phyloP scores from a whole-genome alignment of 495 filamentous ascomycete genomes.

The Letharia lupina region DNA sequence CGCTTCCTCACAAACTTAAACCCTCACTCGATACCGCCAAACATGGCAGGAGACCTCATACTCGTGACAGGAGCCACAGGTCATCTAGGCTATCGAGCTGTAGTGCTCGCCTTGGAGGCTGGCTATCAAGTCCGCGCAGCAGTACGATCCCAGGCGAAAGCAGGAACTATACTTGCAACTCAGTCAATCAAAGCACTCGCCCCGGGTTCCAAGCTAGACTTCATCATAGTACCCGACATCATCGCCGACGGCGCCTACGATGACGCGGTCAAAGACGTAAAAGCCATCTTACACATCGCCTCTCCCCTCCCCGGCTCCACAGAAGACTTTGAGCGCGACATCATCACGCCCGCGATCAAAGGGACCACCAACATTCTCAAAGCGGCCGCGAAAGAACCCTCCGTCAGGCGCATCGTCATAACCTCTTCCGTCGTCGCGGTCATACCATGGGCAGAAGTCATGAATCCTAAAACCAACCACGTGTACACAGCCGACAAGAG shows the following conservation, averaged over 20 bases:
- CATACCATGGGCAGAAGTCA: conserved; percentile 20
- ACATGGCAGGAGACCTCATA: conserved; percentile 9
- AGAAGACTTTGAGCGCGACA: conserved; percentile 23
- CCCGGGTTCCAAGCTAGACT: conserved; percentile 25
- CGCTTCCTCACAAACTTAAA: not conserved
- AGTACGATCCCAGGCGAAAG: conserved; percentile 7
- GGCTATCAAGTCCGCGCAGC: conserved; percentile 6
- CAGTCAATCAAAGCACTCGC: conserved; percentile 8
- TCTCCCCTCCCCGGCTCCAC: conserved; percentile 32
- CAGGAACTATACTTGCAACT: not conserved
- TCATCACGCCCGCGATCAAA: conserved; percentile 34
- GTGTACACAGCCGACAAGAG: conserved; percentile 18
- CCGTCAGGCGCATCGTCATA: conserved; percentile 37
- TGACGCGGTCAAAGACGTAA: conserved; percentile 38
- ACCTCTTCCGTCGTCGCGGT: conserved; percentile 36
- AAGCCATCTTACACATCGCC: conserved; percentile 45
- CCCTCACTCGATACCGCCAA: not conserved
- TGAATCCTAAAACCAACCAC: conserved; percentile 10
- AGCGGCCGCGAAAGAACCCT: conserved; percentile 29
- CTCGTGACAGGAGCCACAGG: conserved; percentile 2
- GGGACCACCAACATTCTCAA: conserved; percentile 33
- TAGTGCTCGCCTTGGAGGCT: conserved; percentile 1
- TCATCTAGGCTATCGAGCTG: conserved; percentile 1
- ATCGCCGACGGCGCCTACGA: conserved; percentile 37
- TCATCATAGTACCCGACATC: conserved; percentile 42